phyloP scores from a whole-genome alignment of 306 rosid species.

The Gynostemma pentaphyllum region DNA sequence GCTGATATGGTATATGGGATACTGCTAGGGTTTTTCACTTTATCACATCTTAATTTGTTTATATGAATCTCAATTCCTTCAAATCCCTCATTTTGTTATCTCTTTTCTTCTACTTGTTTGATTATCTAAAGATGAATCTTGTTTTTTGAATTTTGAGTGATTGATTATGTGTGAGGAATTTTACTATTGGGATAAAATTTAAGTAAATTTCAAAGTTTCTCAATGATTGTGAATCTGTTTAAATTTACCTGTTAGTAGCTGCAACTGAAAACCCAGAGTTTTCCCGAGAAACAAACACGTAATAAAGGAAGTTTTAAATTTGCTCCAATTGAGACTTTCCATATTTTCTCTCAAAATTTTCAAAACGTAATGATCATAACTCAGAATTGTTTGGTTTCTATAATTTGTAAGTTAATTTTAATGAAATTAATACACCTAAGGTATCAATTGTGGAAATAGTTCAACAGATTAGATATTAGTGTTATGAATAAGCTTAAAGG shows the following conservation, averaged over 20 bases:
- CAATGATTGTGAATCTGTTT: not conserved
- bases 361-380: too few species aligned
- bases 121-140: not conserved
- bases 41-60: slow-evolving; percentile 6
- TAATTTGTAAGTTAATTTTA: too few species aligned
- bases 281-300: too few species aligned
- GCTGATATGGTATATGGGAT: slow-evolving; percentile 22
- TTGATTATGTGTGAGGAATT: too few species aligned
- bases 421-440: too few species aligned
- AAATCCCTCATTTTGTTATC: not conserved
- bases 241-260: not conserved
- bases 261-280: not conserved
- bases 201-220: not conserved
- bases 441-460: too few species aligned
- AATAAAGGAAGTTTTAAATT: too few species aligned
- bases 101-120: not conserved
- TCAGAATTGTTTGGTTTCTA: too few species aligned
- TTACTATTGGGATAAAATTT: not conserved
- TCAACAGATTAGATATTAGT: too few species aligned
- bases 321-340: too few species aligned
- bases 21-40: slow-evolving; percentile 24
- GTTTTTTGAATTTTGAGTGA: not conserved
- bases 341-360: too few species aligned
- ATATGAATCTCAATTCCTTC: not conserved
- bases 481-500: too few species aligned